These are phyloP conservation scores for Neurospora sp. DNA, from an alignment of 495 filamentous ascomycete genomes.

Conservation along the genomic window DNA sequence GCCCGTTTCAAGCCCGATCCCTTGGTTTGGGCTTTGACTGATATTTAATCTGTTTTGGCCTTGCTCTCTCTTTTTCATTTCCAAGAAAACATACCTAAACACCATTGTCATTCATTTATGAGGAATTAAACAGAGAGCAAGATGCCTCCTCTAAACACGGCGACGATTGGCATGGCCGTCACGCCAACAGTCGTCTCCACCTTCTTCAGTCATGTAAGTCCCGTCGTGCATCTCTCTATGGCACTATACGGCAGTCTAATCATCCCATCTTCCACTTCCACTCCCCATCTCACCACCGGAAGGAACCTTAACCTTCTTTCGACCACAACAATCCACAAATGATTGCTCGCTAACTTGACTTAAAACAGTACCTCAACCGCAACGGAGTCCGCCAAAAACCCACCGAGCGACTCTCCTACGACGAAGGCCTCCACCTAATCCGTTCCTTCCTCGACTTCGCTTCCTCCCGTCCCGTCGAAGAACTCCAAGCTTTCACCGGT, in stretches of 20 bases:
- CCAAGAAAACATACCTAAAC: background rate
- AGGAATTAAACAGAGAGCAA: background rate
- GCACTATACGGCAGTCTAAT: background rate
- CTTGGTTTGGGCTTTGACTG: background rate
- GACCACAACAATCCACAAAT: background rate
- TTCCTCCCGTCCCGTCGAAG: conserved; percentile 81
- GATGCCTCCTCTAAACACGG: conserved; percentile 48
- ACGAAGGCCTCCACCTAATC: conserved; percentile 83
- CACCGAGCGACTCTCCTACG: conserved; percentile 80
- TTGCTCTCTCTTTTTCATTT: background rate
- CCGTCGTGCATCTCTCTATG: background rate
- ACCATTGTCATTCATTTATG: background rate
- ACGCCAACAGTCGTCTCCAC: conserved; percentile 72
- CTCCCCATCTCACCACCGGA: background rate
- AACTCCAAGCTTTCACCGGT: conserved; percentile 77
- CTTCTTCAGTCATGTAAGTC: conserved; percentile 62
- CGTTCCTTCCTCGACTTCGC: conserved; percentile 73
- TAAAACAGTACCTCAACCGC: conserved; percentile 64
- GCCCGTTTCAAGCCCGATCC: background rate
- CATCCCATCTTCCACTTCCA: background rate
- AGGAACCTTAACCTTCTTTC: background rate
- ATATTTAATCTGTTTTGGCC: background rate
- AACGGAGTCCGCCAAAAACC: conserved; percentile 65
- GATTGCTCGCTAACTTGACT: background rate
- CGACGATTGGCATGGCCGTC: conserved; percentile 60